These are phyloP conservation scores for Prunus mongolica DNA, from an alignment of 306 rosid genomes.

Conservation along the genomic window DNA sequence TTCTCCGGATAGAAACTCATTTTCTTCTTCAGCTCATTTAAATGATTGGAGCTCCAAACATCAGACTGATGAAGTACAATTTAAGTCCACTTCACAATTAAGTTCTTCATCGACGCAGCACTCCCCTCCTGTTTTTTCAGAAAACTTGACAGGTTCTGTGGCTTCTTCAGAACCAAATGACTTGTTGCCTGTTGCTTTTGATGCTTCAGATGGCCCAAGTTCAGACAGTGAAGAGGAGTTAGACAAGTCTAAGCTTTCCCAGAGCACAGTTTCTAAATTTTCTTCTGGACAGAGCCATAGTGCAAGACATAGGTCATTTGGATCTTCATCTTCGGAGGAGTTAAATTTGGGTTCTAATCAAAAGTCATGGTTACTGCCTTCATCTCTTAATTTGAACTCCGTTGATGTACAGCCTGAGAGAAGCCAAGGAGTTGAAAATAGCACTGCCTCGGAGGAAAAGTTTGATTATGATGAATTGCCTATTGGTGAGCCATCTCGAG, in stretches of 20 bases:
- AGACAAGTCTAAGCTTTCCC: constrained; percentile 33
- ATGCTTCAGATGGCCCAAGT: constrained; percentile 70
- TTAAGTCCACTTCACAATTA: constrained; percentile 33
- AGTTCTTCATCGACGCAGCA: constrained; percentile 24
- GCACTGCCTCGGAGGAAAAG: constrained; percentile 23
- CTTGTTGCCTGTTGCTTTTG: constrained; percentile 51
- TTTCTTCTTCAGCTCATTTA: constrained; percentile 29
- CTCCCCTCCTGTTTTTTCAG: constrained; percentile 36
- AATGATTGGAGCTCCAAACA: constrained; percentile 44
- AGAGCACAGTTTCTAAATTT: constrained; percentile 21
- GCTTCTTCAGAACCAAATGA: constrained; percentile 49
- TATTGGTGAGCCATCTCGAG: constrained; percentile 28
- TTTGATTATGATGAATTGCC: constrained; percentile 29
- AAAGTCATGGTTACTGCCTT: not conserved
- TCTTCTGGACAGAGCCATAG: constrained; percentile 29
- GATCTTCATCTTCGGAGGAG: constrained; percentile 45
- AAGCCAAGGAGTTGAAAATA: constrained; percentile 26
- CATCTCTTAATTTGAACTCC: not conserved
- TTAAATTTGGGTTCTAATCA: not conserved
- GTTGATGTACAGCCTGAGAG: constrained; percentile 13
- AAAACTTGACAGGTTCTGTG: constrained; percentile 33
- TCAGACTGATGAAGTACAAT: constrained; percentile 33
- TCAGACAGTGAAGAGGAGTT: constrained; percentile 61
- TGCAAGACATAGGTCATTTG: constrained; percentile 31
- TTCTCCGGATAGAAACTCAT: constrained; percentile 38